Conservation (phyloP, 1,284 basidiomycete species). For the Hymenochaete sp. region DNA sequence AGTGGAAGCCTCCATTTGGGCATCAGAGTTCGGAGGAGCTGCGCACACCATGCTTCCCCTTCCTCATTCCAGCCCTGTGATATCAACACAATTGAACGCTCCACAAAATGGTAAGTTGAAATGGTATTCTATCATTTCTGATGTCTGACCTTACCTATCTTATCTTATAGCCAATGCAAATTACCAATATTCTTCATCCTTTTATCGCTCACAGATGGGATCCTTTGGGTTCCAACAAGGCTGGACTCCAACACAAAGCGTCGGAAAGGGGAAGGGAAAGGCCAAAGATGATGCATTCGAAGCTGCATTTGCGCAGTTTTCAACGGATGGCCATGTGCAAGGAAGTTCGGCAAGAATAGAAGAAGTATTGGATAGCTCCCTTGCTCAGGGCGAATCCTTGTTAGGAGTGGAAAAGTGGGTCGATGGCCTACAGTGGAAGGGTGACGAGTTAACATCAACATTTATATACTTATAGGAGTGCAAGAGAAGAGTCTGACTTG, state of each 20-base stretch:
- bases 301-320: slow-evolving; percentile 59
- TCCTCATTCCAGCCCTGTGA: not conserved
- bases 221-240: slow-evolving; percentile 25
- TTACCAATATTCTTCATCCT: slow-evolving; percentile 29
- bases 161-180: slow-evolving; percentile 25
- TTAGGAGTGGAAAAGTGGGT: not conserved
- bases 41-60: not conserved
- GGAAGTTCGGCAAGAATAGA: slow-evolving; percentile 42
- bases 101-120: slow-evolving; percentile 7
- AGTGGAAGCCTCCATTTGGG: slow-evolving; percentile 42
- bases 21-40: slow-evolving; percentile 37
- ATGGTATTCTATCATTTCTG: not conserved
- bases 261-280: slow-evolving; percentile 62
- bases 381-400: slow-evolving; percentile 25
- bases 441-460: too few relatives aligned
- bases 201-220: slow-evolving; percentile 29
- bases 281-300: slow-evolving; percentile 70
- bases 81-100: not conserved
- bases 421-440: too few relatives aligned
- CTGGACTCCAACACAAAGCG: slow-evolving; percentile 24
- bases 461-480: too few relatives aligned
- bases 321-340: slow-evolving; percentile 37
- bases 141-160: slow-evolving; percentile 2
- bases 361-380: slow-evolving; percentile 38
- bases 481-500: too few relatives aligned